Base-by-base conservation (phyloP, 1,284 basidiomycete species). In the Chondrostereum purpureum region DNA sequence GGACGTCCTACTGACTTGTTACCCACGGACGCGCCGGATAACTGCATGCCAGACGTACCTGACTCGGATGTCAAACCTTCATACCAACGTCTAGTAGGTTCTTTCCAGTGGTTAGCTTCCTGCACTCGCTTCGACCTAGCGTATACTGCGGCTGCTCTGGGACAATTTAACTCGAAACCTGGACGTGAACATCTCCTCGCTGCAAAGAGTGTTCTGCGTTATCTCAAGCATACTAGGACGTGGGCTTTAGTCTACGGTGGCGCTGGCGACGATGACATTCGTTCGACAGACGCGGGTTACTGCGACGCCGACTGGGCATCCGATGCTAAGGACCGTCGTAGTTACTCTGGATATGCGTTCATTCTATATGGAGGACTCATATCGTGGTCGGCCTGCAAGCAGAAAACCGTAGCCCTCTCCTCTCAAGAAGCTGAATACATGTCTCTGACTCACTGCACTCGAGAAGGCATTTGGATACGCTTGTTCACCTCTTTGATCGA, bases 281-380 rank as follows among this genome's bases (percentile, higher is more conserved):
- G 24, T 4, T 8, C 21, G 1, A 14, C 22, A 13, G 42, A 43
- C 33, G 42, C 33, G 2, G 46, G 33, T n/a, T 46, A 24, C 19
- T 38, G 48, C 8, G 44, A 53, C 47, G 48, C 48, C 0, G 53
- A 56, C 21, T 54, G 55, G 50, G 53, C 51, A 8, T 51, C 48
- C 10, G 47, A 50, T 34, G 22, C 18, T 11, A 13, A 18, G 2
- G 44, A 48, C 37, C 36, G 44, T 10, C n/a, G 36, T 1, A 51
- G 49, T 42, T 42, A 54, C 16, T 56, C 52, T 10, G 54, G 52
- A 8, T 55, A 47, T 34, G 44, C 40, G 1, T 48, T 53, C 31
- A 51, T 53, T 21, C 33, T 51, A 12, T 34, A 34, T 2, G 13
- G 21, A 1, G 27, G 47, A 5, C 31, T 52, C 2, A 23, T 55